Base-by-base conservation (phyloP, 108 stramenopile species). In the Mayamaea pseudoterrestris region DNA sequence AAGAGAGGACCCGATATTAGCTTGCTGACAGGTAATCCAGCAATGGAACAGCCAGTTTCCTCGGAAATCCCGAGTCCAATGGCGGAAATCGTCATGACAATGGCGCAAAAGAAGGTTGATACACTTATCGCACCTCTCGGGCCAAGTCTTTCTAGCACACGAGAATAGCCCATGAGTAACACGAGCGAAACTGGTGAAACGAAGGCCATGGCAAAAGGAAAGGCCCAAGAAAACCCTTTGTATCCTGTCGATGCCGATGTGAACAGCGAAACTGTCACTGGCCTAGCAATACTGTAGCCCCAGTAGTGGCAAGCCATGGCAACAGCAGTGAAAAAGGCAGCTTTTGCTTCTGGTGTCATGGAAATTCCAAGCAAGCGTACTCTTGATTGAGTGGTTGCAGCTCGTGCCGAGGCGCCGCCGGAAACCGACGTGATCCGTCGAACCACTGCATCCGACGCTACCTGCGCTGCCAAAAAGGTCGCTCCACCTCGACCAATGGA, bases 231-330 rank as follows among this genome's bases (percentile, higher is more conserved):
- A 25, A 50, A 52, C 22, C 30, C 44, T 9, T 52, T 36, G 40
- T 80, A 88, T 14, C 86, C 86, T 12, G 75, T 60, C 1, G 73
- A 55, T 27, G 36, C 46, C n/a, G 86, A 88, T 8, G 86, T 88
- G 45, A 88, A 88, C 0, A 88, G 55, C 0, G 81, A 63, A 30
- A 80, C 50, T 35, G 79, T 80, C 27, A 80, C 60, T 2, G 80
- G 69, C 2, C 86, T 64, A 21, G 86, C 86, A 35, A 83, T 66
- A 50, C 69, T 70, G 35, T 88, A 83, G 9, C 81, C 80, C 14
- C 73, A 47, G 54, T 80, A 88, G 45, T 88, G 86, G 9, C 69
- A 50, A 1, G 79, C 55, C 84, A 86, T 86, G 37, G 72, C 80
- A 7, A 66, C 27, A 0, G 81, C 73, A 80, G 82, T 87, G n/a